Evolutionary conservation across 805 yeast species (phyloP), one percentile per base, ranked within the genome.

Genomic region (Yamadazyma scolyti): DNA sequence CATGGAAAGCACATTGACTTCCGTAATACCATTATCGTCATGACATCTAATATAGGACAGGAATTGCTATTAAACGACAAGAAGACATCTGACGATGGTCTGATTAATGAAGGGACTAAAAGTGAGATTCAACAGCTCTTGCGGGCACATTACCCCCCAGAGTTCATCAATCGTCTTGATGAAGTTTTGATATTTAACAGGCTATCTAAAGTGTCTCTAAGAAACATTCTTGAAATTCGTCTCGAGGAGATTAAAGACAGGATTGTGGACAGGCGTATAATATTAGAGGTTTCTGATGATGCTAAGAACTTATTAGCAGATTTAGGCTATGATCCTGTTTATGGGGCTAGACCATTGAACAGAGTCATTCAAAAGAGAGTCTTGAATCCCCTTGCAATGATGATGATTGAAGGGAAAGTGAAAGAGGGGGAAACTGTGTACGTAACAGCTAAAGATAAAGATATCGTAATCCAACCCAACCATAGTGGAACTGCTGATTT

Each of bases 1-100:
- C 95, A 88, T 50, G 98, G 98, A 18, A 85, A 88, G 37, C 83
- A 82, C 44, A 87, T 93, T 28, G 97, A 93, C 56, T 90, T 90
- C 76, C 77, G 89, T 44, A 93, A 93, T 56, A 86, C 97, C 0
- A 83, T 90, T 34, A 87, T 90, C 48, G 95, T 93, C 9, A 87
- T 90, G 96, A 90, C 98, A 0, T 85, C 96, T 2, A 90, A 90
- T 56, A 85, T 93, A 47, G 98, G 98, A 6, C 97, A 93, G 58
- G 96, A 89, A 42, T 73, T 84, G 25, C 68, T 93, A 44, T 59
- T 88, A 25, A 68, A 79, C 15, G 95, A 85, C 46, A 69, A 62
- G 22, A 61, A 63, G 17, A 60, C 76, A n/a, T 67, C 67, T 20
- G 79, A 77, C 7, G 75, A 76, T 33, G 86, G 86, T 7, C 59